Evolutionary conservation across 768 basidiomycete species (phyloP), one percentile per base, ranked within the genome.

Genomic region (Neoboletus subvelutipes): DNA sequence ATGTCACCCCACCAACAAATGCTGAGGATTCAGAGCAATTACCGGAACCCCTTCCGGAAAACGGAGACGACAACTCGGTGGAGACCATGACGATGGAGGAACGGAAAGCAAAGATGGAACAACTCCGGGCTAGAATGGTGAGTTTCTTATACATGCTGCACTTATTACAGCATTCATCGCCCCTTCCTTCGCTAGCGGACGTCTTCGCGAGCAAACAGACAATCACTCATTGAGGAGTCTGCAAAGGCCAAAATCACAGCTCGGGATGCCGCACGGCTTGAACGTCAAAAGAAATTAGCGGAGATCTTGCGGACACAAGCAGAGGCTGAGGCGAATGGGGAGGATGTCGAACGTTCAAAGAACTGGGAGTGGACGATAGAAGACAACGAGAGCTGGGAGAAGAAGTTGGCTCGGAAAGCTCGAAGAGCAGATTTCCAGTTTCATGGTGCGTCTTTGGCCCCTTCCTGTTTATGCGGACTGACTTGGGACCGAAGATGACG

Each of bases 261-360:
- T 0, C 84, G 91, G 26, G 95, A 98, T 58, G 75, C 86, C 0
- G 87, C 88, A 22, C 84, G 94, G 40, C 77, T 96, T 29, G 96
- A 98, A 61, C 85, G 87, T 65, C 92, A 97, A 69, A 86, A 90
- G 54, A 93, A 90, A 73, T 80, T 97, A 20, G 94, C 94, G 1
- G 96, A 98, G 75, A 84, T 78, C 18, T 73, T 98, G 63, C 83
- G 94, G 20, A 74, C 83, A 56, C 94, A 94, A 73, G 86, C 88
- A 3, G 91, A 95, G 60, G 94, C 94, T 2, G 90, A 92, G 71
- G 94, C 93, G 51, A 78, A 83, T 0, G 96, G 94, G n/a, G 92
- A 94, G 70, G 95, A 98, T 68, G 77, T 92, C 94, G 90, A 78
- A 90, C 90, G 28, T 85, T 97, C 55, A 93, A 98, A 98, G 59